Evolutionary conservation across 306 rosid genomes (phyloP).

Genomic region (Ochetophila trinervis): DNA sequence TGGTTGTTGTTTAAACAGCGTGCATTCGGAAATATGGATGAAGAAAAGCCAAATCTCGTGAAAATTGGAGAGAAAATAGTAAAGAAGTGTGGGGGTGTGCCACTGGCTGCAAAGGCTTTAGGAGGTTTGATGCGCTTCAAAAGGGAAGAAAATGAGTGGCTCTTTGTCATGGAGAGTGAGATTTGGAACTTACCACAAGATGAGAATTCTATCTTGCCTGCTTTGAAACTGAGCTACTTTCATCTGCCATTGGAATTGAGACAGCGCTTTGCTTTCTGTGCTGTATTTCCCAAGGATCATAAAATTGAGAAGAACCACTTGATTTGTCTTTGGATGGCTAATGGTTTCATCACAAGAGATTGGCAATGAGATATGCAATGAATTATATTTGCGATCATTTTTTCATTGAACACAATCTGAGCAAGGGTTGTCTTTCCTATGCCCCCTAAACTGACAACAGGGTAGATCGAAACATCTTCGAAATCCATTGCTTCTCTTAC

Average conservation of each 20-base stretch:
- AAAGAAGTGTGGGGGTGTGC: constrained; percentile 24
- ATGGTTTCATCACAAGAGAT: no score
- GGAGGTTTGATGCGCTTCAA: constrained; percentile 27
- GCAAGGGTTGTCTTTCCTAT: constrained; percentile 46
- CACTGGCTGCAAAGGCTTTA: constrained; percentile 25
- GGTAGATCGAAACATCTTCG: constrained; percentile 23
- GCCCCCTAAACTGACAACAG: constrained; percentile 43
- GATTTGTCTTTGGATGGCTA: no score
- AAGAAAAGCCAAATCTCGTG: constrained; percentile 17
- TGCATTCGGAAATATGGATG: constrained; percentile 22
- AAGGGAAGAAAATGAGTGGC: constrained; percentile 21
- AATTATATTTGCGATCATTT: background rate
- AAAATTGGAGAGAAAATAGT: constrained; percentile 21
- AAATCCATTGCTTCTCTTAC: background rate
- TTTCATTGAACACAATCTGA: constrained; percentile 29
- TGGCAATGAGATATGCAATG: no score
- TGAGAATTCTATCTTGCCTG: constrained; percentile 8
- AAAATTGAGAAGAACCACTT: no score
- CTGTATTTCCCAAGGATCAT: constrained; percentile 22
- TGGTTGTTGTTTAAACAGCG: constrained; percentile 32
- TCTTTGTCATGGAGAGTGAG: background rate
- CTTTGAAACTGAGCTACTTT: constrained; percentile 23
- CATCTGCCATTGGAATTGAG: constrained; percentile 19
- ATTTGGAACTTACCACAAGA: constrained; percentile 22
- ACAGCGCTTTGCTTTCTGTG: constrained; percentile 30